Evolutionary conservation across 2,329 filamentous ascomycete species (phyloP).

Genomic region (Alternaria sp.): DNA sequence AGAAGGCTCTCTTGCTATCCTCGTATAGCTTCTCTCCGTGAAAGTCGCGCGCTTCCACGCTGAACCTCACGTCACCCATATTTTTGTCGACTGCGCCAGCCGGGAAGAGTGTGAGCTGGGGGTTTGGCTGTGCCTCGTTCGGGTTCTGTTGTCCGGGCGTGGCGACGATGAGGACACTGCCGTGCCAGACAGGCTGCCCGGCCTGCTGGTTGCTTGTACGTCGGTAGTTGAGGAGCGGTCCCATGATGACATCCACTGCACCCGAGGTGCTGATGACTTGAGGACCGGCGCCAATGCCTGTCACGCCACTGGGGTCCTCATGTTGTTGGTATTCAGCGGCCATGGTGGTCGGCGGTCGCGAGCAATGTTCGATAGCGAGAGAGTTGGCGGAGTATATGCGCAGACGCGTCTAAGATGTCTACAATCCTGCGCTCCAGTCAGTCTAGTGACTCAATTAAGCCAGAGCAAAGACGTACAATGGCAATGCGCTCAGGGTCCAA

Average conservation of each 20-base stretch:
- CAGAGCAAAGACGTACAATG: conserved; percentile 16
- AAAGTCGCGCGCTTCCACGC: conserved; percentile 42
- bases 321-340: conserved; percentile 15
- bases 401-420: conserved; percentile 9
- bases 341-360: not conserved
- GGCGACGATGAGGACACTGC: conserved; percentile 84
- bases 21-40: conserved; percentile 65
- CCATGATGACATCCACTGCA: conserved; percentile 67
- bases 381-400: not conserved
- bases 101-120: conserved; percentile 64
- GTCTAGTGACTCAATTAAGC: conserved; percentile 8
- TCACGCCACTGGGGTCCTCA: conserved; percentile 30
- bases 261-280: conserved; percentile 51
- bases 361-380: not conserved
- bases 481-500: conserved; percentile 18
- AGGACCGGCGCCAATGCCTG: conserved; percentile 52
- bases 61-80: conserved; percentile 31
- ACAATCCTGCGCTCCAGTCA: conserved; percentile 12
- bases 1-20: conserved; percentile 64
- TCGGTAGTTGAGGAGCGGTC: conserved; percentile 79
- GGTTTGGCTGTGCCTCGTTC: conserved; percentile 44
- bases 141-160: conserved; percentile 66
- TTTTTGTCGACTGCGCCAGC: conserved; percentile 50
- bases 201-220: conserved; percentile 66
- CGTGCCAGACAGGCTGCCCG: conserved; percentile 69